These are phyloP conservation scores for Mycocentrospora acerina DNA, from an alignment of 2,329 filamentous ascomycete genomes.

Conservation along the genomic window DNA sequence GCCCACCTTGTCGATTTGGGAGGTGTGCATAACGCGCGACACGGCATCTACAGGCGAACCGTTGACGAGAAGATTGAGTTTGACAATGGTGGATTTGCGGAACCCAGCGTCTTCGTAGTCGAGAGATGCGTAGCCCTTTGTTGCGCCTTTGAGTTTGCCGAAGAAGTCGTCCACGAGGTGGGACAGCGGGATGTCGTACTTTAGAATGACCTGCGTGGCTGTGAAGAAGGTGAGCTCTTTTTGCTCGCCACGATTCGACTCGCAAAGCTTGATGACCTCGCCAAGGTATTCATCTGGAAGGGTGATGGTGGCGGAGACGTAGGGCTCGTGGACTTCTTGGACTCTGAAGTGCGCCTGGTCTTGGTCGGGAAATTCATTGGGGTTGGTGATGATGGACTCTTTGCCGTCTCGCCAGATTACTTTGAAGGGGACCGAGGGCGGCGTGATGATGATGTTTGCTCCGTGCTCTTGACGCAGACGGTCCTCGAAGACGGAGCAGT, in stretches of 20 bases:
- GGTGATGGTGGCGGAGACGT: slow-evolving; percentile 81
- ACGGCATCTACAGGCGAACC: slow-evolving; percentile 92
- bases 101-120: slow-evolving; percentile 97
- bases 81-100: slow-evolving; percentile 75
- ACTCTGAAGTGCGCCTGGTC: slow-evolving; percentile 58
- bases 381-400: slow-evolving; percentile 79
- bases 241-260: slow-evolving; percentile 84
- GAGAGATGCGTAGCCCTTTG: slow-evolving; percentile 92
- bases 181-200: slow-evolving; percentile 84
- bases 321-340: slow-evolving; percentile 68
- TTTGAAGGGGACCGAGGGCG: slow-evolving; percentile 91
- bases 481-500: slow-evolving; percentile 99
- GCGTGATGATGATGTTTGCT: slow-evolving; percentile 92
- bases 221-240: slow-evolving; percentile 89
- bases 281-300: slow-evolving; percentile 93
- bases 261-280: slow-evolving; percentile 91
- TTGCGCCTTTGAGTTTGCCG: slow-evolving; percentile 89
- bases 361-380: slow-evolving; percentile 82
- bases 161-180: slow-evolving; percentile 97
- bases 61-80: slow-evolving; percentile 91
- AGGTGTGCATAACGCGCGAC: slow-evolving; percentile 81
- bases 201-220: slow-evolving; percentile 86
- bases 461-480: slow-evolving; percentile 92
- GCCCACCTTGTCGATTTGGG: slow-evolving; percentile 78
- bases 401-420: slow-evolving; percentile 76